Evolutionary conservation across 805 yeast species (phyloP), one percentile per base, ranked within the genome.

Genomic region (Hanseniaspora lachancei): DNA sequence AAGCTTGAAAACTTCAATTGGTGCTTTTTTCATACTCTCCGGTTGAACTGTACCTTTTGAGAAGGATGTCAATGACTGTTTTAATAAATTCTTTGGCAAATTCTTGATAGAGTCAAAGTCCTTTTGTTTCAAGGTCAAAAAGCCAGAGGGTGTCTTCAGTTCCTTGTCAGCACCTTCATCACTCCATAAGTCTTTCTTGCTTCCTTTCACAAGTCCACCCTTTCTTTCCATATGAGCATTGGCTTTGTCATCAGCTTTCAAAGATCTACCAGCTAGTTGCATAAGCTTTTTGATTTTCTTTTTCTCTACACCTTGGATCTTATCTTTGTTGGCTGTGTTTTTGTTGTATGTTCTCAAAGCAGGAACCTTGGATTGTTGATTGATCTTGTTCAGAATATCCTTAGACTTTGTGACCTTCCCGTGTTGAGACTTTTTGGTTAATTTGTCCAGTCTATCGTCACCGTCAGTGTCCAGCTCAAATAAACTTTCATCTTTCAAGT

Each of bases 111-210:
- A 38, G 63, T 62, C 43, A 64, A 64, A 24, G 58, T 55, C 47
- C 21, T 49, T 57, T 43, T 60, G 57, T 36, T 60, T 50, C 1
- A 62, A 63, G 16, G 63, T 62, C 16, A 67, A 41, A 41, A 60
- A 59, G 16, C 69, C 70, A 5, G 70, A 65, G 9, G 69, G 69
- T 29, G 63, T 60, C 2, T 57, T 55, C 3, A 61, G 49, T 21
- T 59, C 60, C 13, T 60, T 59, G 5, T 58, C 57, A 1, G 62
- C 57, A 16, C 56, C 51, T 15, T 57, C 62, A 16, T 61, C 75
- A 5, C 75, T 80, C 97, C 97, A 91, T 48, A 85, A 73, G 68
- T 91, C 97, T 57, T 74, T 49, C 40, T 43, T 55, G 2, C 71
- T 71, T 13, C 70, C 71, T 1, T 76, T 71, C 23, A 72, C 74